phyloP scores from a whole-genome alignment of 805 yeast genomes.

The Ogataea siamensis region DNA sequence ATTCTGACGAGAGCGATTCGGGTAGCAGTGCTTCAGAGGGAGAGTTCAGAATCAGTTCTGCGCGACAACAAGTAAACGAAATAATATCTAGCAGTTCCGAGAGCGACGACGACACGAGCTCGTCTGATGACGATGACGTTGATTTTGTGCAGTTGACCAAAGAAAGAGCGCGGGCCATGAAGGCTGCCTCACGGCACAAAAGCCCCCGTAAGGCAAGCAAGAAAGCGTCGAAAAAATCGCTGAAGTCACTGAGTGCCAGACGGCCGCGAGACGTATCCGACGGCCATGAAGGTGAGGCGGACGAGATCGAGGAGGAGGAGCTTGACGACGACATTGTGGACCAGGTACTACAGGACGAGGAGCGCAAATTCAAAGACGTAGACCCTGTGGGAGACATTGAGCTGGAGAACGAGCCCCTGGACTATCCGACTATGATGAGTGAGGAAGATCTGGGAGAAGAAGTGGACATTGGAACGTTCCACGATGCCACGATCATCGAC shows the following conservation, averaged over 20 bases:
- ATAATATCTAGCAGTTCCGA: slow-evolving; percentile 38
- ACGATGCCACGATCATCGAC: slow-evolving; percentile 28
- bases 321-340: slow-evolving; percentile 41
- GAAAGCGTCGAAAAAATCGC: slow-evolving; percentile 8
- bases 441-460: slow-evolving; percentile 68
- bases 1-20: slow-evolving; percentile 26
- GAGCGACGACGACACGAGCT: slow-evolving; percentile 35
- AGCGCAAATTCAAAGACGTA: slow-evolving; percentile 33
- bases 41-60: slow-evolving; percentile 13
- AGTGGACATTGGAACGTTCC: slow-evolving; percentile 24
- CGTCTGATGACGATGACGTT: slow-evolving; percentile 62
- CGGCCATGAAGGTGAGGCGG: slow-evolving; percentile 10
- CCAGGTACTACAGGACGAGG: slow-evolving; percentile 42
- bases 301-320: slow-evolving; percentile 35
- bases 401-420: slow-evolving; percentile 35
- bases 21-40: slow-evolving; percentile 33
- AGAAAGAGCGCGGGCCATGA: slow-evolving; percentile 56
- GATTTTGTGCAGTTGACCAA: slow-evolving; percentile 74
- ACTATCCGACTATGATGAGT: slow-evolving; percentile 32
- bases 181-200: slow-evolving; percentile 38
- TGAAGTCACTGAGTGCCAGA: slow-evolving; percentile 5
- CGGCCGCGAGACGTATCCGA: neutral
- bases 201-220: slow-evolving; percentile 23
- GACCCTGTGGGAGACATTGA: slow-evolving; percentile 33
- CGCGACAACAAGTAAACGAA: slow-evolving; percentile 24